Evolutionary conservation across 306 rosid genomes (phyloP).

Genomic region (Biancaea sappan): DNA sequence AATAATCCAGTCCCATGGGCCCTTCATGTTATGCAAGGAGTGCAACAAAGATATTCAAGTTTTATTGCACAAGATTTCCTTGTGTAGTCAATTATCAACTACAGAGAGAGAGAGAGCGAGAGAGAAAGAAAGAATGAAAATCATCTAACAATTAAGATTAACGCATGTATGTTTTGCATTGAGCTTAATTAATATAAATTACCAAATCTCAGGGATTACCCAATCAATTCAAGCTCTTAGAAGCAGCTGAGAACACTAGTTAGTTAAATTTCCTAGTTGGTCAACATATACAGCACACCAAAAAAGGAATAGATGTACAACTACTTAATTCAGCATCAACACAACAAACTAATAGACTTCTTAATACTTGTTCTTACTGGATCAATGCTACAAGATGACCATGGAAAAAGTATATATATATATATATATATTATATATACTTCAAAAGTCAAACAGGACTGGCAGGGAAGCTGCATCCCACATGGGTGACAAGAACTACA

Average conservation of each 20-base stretch:
- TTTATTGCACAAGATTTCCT: neutral
- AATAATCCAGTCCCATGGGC: neutral
- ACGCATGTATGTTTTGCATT: too few relatives aligned
- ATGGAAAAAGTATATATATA: neutral
- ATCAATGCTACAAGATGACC: neutral
- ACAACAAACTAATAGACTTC: neutral
- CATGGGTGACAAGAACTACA: neutral
- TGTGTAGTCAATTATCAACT: neutral
- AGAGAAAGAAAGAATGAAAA: too few relatives aligned
- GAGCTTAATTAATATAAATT: neutral
- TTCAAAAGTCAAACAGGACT: neutral
- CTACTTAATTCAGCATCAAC: neutral
- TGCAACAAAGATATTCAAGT: neutral
- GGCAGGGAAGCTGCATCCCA: neutral
- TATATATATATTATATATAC: too few relatives aligned
- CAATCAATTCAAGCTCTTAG: neutral
- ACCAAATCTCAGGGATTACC: neutral
- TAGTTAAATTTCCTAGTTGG: neutral
- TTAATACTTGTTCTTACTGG: too few relatives aligned
- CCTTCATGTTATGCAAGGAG: neutral
- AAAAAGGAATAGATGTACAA: neutral
- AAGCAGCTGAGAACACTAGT: neutral
- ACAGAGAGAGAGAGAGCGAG: too few relatives aligned
- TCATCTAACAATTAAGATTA: too few relatives aligned
- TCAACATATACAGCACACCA: neutral